Evolutionary conservation across 2,329 filamentous ascomycete species (phyloP).

Genomic region (Epichloe typhina): DNA sequence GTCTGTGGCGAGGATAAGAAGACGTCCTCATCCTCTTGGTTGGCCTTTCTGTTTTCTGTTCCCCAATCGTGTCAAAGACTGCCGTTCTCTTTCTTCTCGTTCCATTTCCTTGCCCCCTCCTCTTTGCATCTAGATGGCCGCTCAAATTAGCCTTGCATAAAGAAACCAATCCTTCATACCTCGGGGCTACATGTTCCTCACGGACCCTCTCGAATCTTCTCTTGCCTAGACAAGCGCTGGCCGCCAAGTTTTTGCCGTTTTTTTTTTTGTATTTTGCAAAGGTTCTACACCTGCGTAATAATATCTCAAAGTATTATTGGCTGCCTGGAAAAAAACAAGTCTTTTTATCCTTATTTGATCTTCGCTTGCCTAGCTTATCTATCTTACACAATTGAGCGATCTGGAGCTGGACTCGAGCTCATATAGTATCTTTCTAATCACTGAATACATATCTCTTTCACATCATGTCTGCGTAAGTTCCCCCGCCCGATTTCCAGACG

Average conservation of each 20-base stretch:
- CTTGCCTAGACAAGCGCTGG: constrained; percentile 2
- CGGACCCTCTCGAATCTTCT: not conserved
- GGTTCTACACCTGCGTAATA: not conserved
- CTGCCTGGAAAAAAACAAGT: not conserved
- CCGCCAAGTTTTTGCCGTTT: not conserved
- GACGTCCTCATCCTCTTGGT: constrained; percentile 14
- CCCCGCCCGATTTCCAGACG: not conserved
- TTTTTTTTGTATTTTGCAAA: not conserved
- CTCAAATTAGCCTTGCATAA: not conserved
- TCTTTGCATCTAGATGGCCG: not conserved
- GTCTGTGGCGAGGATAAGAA: constrained; percentile 15
- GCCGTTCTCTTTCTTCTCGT: constrained; percentile 2
- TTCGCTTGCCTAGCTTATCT: not conserved
- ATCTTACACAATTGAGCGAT: not conserved
- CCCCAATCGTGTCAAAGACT: constrained; percentile 11
- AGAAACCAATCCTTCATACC: not conserved
- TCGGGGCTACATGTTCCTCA: not conserved
- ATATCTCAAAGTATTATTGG: not conserved
- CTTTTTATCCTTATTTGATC: not conserved
- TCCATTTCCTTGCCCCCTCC: constrained; percentile 4
- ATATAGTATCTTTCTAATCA: not conserved
- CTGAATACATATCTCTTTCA: not conserved
- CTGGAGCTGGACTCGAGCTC: constrained; percentile 11
- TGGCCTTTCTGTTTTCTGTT: constrained; percentile 13
- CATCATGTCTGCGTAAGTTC: constrained; percentile 7